Conservation (phyloP, 306 rosid species). For the Prunus armeniaca region DNA sequence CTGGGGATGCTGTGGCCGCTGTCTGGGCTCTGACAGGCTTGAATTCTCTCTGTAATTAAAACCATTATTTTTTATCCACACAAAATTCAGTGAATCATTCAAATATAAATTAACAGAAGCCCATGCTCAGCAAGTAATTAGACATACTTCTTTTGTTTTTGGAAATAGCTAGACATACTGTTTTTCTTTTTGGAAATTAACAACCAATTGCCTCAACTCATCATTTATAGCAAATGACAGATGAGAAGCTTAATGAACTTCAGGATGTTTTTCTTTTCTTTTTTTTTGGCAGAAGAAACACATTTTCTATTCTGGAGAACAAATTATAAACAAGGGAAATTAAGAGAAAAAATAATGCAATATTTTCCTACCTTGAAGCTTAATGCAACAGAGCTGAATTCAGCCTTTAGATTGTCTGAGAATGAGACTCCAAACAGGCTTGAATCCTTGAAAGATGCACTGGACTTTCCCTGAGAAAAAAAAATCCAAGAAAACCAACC, state of each 20-base stretch:
- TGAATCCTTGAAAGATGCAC: slow-evolving; percentile 68
- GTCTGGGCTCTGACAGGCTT: slow-evolving; percentile 67
- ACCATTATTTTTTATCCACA: background rate
- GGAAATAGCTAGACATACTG: background rate
- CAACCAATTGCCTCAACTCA: too few species aligned
- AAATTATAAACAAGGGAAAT: background rate
- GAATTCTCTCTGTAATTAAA: slow-evolving; percentile 46
- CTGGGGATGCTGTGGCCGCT: slow-evolving; percentile 56
- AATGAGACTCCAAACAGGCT: slow-evolving; percentile 71
- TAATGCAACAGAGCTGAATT: slow-evolving; percentile 63
- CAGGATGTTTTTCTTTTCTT: too few species aligned
- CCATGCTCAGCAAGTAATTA: background rate
- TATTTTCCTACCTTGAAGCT: slow-evolving; percentile 63
- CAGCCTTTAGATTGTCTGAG: slow-evolving; percentile 65
- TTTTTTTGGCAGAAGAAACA: background rate
- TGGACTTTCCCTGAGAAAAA: slow-evolving; percentile 58
- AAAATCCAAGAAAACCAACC: slow-evolving; percentile 12
- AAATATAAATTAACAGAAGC: too few species aligned
- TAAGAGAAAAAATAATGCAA: background rate
- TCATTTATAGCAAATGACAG: too few species aligned
- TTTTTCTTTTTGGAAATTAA: too few species aligned
- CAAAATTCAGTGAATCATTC: background rate
- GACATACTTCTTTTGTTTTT: background rate
- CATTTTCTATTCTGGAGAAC: background rate
- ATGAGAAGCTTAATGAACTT: background rate